Conservation (phyloP, 2,329 filamentous ascomycete genomes). For the Diaporthe humulicola region DNA sequence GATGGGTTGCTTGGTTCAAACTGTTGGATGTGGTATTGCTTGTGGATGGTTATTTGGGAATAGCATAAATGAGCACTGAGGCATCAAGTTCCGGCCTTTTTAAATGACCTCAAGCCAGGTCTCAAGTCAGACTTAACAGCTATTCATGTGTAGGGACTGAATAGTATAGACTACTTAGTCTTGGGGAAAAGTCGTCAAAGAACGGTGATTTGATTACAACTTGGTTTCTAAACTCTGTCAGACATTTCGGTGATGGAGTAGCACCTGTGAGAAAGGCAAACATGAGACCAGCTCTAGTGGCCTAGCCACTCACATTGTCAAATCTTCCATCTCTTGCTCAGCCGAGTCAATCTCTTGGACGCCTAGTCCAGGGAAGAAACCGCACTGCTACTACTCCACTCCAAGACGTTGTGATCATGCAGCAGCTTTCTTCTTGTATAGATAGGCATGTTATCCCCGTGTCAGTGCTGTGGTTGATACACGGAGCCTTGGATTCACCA, state of each 20-base stretch:
- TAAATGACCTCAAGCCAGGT: neutral
- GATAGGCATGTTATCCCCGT: neutral
- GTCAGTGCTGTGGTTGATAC: neutral
- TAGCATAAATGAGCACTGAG: too few species aligned
- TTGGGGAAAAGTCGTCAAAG: neutral
- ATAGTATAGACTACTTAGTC: neutral
- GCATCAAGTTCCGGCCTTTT: neutral
- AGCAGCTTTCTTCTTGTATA: conserved; percentile 3
- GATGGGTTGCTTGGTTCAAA: neutral
- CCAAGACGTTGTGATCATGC: neutral
- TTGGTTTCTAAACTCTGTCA: neutral
- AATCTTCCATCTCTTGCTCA: neutral
- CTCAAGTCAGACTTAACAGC: neutral
- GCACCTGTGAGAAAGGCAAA: neutral
- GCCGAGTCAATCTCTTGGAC: neutral
- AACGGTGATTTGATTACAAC: neutral
- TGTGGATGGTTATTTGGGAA: neutral
- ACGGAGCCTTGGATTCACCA: neutral
- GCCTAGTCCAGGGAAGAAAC: neutral
- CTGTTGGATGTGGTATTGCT: neutral
- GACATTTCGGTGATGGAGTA: neutral
- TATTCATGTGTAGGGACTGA: neutral
- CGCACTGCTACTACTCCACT: conserved; percentile 7
- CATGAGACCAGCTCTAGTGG: neutral
- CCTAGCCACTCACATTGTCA: neutral